These are phyloP conservation scores for Lanmaoa pseudosensibilis DNA, from an alignment of 768 basidiomycete species.

Conservation along the genomic window DNA sequence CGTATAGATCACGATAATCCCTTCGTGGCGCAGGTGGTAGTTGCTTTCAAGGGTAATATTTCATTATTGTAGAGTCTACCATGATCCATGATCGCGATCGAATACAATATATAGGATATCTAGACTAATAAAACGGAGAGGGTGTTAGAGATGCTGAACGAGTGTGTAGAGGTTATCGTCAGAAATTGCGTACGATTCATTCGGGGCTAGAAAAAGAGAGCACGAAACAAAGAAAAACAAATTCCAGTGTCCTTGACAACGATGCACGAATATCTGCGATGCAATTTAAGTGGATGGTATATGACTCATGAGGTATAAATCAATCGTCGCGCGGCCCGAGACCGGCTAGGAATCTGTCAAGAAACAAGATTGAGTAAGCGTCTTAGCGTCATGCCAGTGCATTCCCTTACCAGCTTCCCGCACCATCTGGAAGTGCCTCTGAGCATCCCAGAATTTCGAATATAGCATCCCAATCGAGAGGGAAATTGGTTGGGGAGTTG, in stretches of 20 bases:
- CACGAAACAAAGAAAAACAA: neutral
- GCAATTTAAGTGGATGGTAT: conserved; percentile 3
- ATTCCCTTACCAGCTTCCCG: conserved; percentile 15
- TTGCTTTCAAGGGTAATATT: neutral
- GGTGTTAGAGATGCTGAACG: neutral
- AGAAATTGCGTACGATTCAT: neutral
- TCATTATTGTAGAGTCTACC: neutral
- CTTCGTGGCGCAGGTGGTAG: neutral
- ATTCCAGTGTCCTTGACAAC: conserved; percentile 10
- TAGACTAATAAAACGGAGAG: too few species aligned
- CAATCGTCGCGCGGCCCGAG: neutral
- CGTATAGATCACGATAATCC: neutral
- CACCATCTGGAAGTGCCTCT: neutral
- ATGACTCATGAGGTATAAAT: conserved; percentile 5
- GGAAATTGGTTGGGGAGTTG: conserved; percentile 20
- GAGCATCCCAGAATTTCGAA: conserved; percentile 30
- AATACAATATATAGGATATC: conserved; percentile 1
- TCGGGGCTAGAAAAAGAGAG: neutral
- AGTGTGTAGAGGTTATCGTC: neutral
- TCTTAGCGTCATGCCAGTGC: neutral
- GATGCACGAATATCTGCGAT: conserved; percentile 2
- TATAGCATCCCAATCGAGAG: conserved; percentile 33
- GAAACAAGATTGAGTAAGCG: neutral
- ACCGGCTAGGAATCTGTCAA: conserved; percentile 5
- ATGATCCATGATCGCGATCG: neutral